Conservation (phyloP, 441 rosid genomes). For the Adansonia gregorii region DNA sequence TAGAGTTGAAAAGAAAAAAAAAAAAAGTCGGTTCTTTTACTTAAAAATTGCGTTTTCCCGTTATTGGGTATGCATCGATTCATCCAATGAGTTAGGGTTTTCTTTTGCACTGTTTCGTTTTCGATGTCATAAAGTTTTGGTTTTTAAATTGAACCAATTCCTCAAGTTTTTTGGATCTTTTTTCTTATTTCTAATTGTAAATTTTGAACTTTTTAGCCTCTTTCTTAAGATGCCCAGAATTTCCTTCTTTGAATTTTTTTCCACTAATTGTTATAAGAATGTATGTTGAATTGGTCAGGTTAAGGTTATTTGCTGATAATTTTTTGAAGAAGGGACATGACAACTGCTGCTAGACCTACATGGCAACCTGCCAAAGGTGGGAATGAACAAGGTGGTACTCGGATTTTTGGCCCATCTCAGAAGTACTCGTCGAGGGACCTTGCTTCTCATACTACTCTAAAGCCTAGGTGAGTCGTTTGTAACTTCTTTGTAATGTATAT, state of each 20-base stretch:
- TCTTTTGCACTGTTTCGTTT: not conserved
- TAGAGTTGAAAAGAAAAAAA: not conserved
- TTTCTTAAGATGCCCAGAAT: not conserved
- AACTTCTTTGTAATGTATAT: not conserved
- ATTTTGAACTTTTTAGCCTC: not conserved
- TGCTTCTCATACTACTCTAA: constrained; percentile 83
- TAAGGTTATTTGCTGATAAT: not conserved
- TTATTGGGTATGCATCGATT: not conserved
- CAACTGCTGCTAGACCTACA: constrained; percentile 96
- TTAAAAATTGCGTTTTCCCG: not conserved
- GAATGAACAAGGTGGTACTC: constrained; percentile 94
- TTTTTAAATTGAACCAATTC: not conserved
- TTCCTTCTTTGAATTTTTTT: not conserved
- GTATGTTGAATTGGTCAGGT: not conserved
- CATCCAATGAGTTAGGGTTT: not conserved
- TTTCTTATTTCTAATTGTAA: not conserved
- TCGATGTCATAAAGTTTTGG: not conserved
- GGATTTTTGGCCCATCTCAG: constrained; percentile 94
- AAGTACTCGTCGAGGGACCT: constrained; percentile 92
- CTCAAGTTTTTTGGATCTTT: not conserved
- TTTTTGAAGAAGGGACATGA: constrained; percentile 45
- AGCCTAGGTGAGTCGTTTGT: constrained; percentile 64
- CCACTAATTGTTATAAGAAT: not conserved
- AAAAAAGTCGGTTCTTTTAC: not conserved
- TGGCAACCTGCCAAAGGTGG: constrained; percentile 99